Conservation (phyloP, 2,329 filamentous ascomycete species). For the Acarospora socialis region DNA sequence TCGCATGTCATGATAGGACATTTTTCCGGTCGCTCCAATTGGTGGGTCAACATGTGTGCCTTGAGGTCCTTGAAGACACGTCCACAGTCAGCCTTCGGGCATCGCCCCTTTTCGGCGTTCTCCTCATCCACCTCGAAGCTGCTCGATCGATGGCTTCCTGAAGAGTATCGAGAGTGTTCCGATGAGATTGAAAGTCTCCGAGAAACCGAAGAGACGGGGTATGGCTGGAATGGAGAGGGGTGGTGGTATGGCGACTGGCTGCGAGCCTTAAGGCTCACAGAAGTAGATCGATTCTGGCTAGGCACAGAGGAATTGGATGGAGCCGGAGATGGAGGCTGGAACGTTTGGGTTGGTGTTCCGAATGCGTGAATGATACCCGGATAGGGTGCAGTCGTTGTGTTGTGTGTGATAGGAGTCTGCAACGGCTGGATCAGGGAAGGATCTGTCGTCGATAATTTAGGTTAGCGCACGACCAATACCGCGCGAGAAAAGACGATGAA, state of each 20-base stretch:
- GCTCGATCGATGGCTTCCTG: conserved; percentile 44
- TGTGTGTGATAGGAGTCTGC: conserved; percentile 24
- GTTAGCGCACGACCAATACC: background rate
- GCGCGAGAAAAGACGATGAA: conserved; percentile 6
- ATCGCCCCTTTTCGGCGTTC: conserved; percentile 49
- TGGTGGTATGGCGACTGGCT: conserved; percentile 56
- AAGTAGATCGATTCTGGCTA: conserved; percentile 27
- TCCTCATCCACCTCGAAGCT: conserved; percentile 50
- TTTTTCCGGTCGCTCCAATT: conserved; percentile 81
- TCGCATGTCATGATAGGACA: conserved; percentile 86
- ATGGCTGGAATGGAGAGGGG: conserved; percentile 40
- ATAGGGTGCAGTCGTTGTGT: conserved; percentile 15
- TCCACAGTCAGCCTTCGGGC: conserved; percentile 72
- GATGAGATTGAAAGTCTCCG: conserved; percentile 58
- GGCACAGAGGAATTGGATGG: conserved; percentile 39
- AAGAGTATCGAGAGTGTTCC: conserved; percentile 50
- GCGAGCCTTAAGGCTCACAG: conserved; percentile 33
- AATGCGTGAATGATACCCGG: conserved; percentile 27
- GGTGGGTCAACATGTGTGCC: conserved; percentile 89
- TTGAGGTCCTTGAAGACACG: conserved; percentile 81
- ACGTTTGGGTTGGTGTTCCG: conserved; percentile 26
- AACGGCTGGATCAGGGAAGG: conserved; percentile 44
- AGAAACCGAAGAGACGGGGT: conserved; percentile 31
- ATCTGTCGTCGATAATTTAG: conserved; percentile 27
- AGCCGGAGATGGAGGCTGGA: conserved; percentile 49